Conservation (phyloP, 306 rosid genomes). For the Crataegus laevigata region DNA sequence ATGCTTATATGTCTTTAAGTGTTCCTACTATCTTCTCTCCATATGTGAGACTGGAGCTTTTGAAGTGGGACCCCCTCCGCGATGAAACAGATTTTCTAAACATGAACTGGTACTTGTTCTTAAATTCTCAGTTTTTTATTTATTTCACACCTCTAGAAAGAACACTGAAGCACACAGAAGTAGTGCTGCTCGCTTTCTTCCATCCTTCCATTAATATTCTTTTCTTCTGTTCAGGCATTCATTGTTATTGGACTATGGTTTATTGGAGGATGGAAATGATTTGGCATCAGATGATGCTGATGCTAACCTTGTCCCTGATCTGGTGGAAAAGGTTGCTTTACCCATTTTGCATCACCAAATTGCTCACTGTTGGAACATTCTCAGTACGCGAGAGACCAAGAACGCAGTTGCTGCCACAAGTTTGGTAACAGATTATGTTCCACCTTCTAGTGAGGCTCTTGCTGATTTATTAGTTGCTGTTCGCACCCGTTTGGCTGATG, state of each 20-base stretch:
- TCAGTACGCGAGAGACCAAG: conserved; percentile 64
- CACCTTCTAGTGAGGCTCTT: conserved; percentile 76
- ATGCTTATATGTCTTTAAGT: conserved; percentile 88
- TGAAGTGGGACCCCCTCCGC: conserved; percentile 93
- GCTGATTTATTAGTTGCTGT: conserved; percentile 64
- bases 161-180: not conserved
- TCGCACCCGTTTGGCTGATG: conserved; percentile 69
- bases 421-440: conserved; percentile 74
- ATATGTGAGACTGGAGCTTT: conserved; percentile 83
- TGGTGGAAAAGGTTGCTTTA: conserved; percentile 92
- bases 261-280: conserved; percentile 57
- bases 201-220: not conserved
- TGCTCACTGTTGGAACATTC: conserved; percentile 87
- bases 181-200: not conserved
- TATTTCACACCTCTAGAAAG: not conserved
- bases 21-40: conserved; percentile 87
- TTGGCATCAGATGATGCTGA: conserved; percentile 66
- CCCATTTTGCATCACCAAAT: conserved; percentile 83
- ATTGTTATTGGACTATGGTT: conserved; percentile 60
- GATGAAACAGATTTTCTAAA: conserved; percentile 70
- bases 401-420: conserved; percentile 74
- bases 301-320: conserved; percentile 78
- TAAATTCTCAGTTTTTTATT: not conserved
- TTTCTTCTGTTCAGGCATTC: conserved; percentile 52
- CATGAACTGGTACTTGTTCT: conserved; percentile 71